Evolutionary conservation across 1,284 basidiomycete genomes (phyloP), one percentile per base, ranked within the genome.

Genomic region (Schizopora paradoxa): DNA sequence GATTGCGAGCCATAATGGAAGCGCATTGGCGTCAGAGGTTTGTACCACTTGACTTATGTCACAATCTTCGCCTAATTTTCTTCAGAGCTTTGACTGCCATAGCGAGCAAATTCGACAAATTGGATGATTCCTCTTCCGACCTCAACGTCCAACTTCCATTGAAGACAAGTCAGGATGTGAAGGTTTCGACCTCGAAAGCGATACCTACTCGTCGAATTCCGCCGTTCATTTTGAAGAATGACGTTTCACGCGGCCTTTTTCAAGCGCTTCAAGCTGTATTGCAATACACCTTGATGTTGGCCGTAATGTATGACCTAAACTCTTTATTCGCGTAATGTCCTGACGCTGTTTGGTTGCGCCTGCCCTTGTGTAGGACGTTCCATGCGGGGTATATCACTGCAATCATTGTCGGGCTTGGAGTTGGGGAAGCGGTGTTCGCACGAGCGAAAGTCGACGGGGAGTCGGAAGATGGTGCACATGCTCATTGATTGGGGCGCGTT

Each of bases 341-440:
- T 18, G 4, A 33, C 16, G 22, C 36, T 46, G 39, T 46, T 18
- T 35, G 16, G 33, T 34, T 36, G 45, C 52, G 51, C 41, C 31
- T 43, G 37, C 41, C 27, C 7, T 26, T 38, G 21, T 19, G 40
- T 51, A 88, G 85, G 86, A 83, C 84, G 4, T 86, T 81, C 61
- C 78, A 87, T 53, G 82, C 72, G 13, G 77, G 74, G 6, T 88
- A 74, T 54, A 67, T 87, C 42, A 75, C 86, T 14, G 70, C 80
- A 18, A 76, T 86, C 47, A 56, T 86, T 14, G 47, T 72, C 3
- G 84, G 83, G 6, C 60, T 82, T 27, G 79, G 75, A 13, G 57
- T 80, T 28, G 85, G 85, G 26, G 86, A 87, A 61, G 61, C 77
- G 11, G 43, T 81, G 31, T 85, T 86, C 57, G 83, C 84, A n/a